These are phyloP conservation scores for Blastobotrys raffinosifermentans DNA, from an alignment of 1,139 yeast genomes.

Conservation along the genomic window DNA sequence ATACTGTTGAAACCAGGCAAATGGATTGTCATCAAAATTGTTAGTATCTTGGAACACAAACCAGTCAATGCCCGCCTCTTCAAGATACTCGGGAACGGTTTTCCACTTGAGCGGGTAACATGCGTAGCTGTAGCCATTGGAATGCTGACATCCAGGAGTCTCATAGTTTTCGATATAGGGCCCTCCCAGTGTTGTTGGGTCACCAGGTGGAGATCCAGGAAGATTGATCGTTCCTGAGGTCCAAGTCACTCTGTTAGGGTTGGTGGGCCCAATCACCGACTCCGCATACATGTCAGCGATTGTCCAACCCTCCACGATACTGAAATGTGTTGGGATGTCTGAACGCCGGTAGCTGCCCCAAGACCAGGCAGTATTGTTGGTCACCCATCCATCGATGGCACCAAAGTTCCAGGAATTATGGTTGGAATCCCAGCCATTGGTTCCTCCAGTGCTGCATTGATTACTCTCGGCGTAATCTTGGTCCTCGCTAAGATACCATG, in stretches of 20 bases:
- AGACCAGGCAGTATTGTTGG: slow-evolving; percentile 18
- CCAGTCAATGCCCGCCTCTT: slow-evolving; percentile 22
- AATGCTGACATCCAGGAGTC: slow-evolving; percentile 18
- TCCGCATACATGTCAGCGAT: slow-evolving; percentile 23
- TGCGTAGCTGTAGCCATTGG: slow-evolving; percentile 16
- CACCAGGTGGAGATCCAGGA: slow-evolving; percentile 13
- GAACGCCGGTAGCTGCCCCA: slow-evolving; percentile 18
- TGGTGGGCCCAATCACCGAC: slow-evolving; percentile 23
- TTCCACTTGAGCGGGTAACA: slow-evolving; percentile 26
- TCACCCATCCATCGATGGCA: slow-evolving; percentile 17
- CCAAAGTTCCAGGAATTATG: slow-evolving; percentile 21
- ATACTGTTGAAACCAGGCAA: slow-evolving; percentile 22
- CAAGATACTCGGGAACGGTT: slow-evolving; percentile 24
- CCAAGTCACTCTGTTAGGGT: slow-evolving; percentile 24
- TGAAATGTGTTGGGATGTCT: slow-evolving; percentile 21
- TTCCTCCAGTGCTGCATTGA: slow-evolving; percentile 19
- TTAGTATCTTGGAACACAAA: slow-evolving; percentile 23
- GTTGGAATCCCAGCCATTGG: slow-evolving; percentile 21
- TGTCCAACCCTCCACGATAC: slow-evolving; percentile 21
- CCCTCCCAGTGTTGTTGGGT: slow-evolving; percentile 19
- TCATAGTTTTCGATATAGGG: slow-evolving; percentile 24
- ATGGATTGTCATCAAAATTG: slow-evolving; percentile 26
- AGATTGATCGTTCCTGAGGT: slow-evolving; percentile 20
- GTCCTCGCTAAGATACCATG: slow-evolving; percentile 10
- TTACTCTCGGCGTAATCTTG: slow-evolving; percentile 14